Conservation (phyloP, 1,139 yeast genomes). For the Neolecta irregularis region DNA sequence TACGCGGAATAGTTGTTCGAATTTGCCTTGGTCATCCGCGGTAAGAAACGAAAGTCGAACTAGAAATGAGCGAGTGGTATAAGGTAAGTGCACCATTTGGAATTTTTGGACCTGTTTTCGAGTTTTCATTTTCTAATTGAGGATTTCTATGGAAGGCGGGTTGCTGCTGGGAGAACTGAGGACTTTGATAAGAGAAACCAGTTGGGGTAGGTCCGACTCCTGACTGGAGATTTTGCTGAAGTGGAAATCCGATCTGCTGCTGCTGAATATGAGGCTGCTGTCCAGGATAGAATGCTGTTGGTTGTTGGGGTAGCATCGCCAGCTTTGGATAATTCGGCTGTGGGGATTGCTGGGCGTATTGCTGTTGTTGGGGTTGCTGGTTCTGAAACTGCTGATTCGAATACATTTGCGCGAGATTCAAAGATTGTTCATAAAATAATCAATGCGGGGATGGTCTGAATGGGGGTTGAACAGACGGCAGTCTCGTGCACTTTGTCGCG, state of each 20-base stretch:
- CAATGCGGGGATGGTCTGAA: too few species aligned
- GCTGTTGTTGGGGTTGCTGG: constrained; percentile 7
- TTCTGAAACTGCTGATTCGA: constrained; percentile 4
- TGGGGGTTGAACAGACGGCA: too few species aligned
- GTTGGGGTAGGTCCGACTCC: constrained; percentile 20
- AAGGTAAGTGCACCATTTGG: constrained; percentile 26
- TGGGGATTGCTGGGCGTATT: constrained; percentile 1
- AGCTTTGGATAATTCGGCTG: not conserved
- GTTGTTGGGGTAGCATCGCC: constrained; percentile 11
- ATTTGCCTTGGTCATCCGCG: constrained; percentile 69
- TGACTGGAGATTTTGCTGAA: not conserved
- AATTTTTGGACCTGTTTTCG: constrained; percentile 20
- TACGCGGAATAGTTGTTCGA: constrained; percentile 52
- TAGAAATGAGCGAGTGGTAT: too few species aligned
- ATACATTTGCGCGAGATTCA: too few species aligned
- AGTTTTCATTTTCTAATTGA: constrained; percentile 17
- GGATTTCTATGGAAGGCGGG: constrained; percentile 9
- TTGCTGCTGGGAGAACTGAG: constrained; percentile 12
- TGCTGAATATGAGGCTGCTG: constrained; percentile 2
- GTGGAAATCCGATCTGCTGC: constrained; percentile 5
- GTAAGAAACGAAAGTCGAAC: constrained; percentile 73
- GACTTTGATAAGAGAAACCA: constrained; percentile 18
- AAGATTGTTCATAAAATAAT: too few species aligned
- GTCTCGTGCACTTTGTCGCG: too few species aligned
- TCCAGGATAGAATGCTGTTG: too few species aligned